Base-by-base conservation (phyloP, 2,329 filamentous ascomycete species). In the Endocalyx cinctus region DNA sequence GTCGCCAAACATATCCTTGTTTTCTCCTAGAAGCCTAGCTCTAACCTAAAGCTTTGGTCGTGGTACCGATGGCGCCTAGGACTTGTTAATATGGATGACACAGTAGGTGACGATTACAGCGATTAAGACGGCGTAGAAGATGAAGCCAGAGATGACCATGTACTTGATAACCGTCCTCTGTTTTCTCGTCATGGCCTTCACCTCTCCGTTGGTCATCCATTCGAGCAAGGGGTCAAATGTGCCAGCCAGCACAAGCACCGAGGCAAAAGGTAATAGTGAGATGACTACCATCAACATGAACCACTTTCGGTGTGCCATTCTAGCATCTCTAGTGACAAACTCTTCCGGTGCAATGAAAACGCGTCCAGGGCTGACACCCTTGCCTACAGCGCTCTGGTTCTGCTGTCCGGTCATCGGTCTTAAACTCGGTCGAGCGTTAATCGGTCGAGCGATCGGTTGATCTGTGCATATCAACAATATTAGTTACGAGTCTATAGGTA, bases 151-250 rank as follows among this genome's bases (percentile, higher is more conserved):
- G 7, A 46, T 25, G 25, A 50, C 43, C n/a, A 35, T 17, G 12
- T 37, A 42, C 29, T 50, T 40, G 8, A 73, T 52, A 7, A 47
- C 35, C n/a, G 42, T 45, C 14, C 53, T 47, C 45, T 70, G 63
- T 17, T 52, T 49, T 29, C 51, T 55, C 10, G 54, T 65, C 16
- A 73, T 51, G 7, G 47, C 47, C 15, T 57, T 51, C 17, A 64
- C 59, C 45, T 71, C 62, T 5, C 72, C 70, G 2, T 58, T 51
- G 0, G 70, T 72, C 33, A 62, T 64, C 70, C 70, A 75, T 6
- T 61, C 61, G 17, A 75, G 59, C 0, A 62, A 61, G 1, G 57
- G 53, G 41, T 71, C 62, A 28, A 74, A 66, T 10, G 52, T 58
- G 10, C 69, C 68, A 8, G 48, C 55, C 17, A 71, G 57, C 1